Evolutionary conservation across 805 yeast genomes (phyloP), one percentile per base, ranked within the genome.

Genomic region (Myxozyma monticola): DNA sequence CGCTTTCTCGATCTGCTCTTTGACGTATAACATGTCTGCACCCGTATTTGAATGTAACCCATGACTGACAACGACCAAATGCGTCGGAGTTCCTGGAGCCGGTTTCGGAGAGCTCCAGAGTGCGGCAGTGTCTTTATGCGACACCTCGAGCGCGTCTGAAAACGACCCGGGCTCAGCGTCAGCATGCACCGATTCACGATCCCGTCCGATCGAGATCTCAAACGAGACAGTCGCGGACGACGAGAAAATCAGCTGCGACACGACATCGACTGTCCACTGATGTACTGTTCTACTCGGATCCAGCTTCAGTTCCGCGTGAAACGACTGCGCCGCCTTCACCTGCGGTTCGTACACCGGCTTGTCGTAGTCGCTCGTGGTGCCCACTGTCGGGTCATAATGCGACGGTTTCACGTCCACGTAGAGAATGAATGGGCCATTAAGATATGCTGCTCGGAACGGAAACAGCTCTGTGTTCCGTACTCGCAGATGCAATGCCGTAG

Each of bases 31-130:
- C 95, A 93, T 80, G 67, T 93, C 99, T 9, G 96, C 88, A 1
- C 93, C 83, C 3, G 83, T 78, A 62, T 90, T 93, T 1, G 97
- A 87, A 62, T 88, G 95, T 22, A 93, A 76, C 0, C 99, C 99
- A 66, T 93, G 99, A 0, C 96, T 88, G 10, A 90, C 60, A 3
- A 93, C 74, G 2, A 91, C 93, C 48, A 93, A 71, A 71, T 93
- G 99, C 12, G 83, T 78, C 0, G 95, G 93, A 49, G 69, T 66
- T 4, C 70, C 61, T 0, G 75, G 70, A 9, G 69, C 58, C 1
- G 71, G 74, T 0, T 80, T 76, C 0, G 95, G 93, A 33, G 75
- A 64, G 64, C 80, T 78, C 97, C 98, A 93, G 28, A 91, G 63
- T 46, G 81, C 84, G 2, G 75, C 59, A 0, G 96, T 85, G 56